A percentile compares a stretch with the other conserved stretches of the same genome.
These are phyloP conservation scores for Acrocalymma vagum DNA, from an alignment of 2,329 filamentous ascomycete genomes.

Conservation along the genomic window DNA sequence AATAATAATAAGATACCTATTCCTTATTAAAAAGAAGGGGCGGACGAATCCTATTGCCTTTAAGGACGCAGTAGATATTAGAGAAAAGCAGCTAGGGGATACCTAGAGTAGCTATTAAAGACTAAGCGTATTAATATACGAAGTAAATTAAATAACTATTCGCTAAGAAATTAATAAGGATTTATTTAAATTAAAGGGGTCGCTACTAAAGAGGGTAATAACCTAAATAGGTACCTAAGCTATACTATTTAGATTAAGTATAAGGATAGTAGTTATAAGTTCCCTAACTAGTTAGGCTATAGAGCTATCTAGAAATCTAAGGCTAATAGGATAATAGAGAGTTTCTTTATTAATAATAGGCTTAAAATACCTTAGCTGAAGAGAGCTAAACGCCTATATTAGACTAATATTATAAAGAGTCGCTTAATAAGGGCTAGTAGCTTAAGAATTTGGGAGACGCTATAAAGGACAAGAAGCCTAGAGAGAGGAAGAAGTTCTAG, in stretches of 20 bases:
- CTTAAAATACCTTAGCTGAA: slow-evolving; percentile 13
- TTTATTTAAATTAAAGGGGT: slow-evolving; percentile 13
- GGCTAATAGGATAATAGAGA: slow-evolving; percentile 11
- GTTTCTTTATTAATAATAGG: slow-evolving; percentile 12
- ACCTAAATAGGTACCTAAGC: slow-evolving; percentile 8
- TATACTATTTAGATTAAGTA: slow-evolving; percentile 10
- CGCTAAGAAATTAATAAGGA: slow-evolving; percentile 7
- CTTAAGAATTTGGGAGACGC: slow-evolving; percentile 7
- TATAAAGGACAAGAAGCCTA: slow-evolving; percentile 8
- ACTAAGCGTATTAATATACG: slow-evolving; percentile 10
- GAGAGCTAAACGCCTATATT: slow-evolving; percentile 7
- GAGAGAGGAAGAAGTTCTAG: slow-evolving; percentile 11
- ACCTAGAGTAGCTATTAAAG: slow-evolving; percentile 9
- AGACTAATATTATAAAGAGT: slow-evolving; percentile 7
- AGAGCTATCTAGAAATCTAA: slow-evolving; percentile 13
- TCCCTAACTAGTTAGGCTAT: slow-evolving; percentile 7
- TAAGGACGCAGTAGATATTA: slow-evolving; percentile 7
- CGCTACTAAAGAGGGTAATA: slow-evolving; percentile 9
- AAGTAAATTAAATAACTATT: slow-evolving; percentile 11
- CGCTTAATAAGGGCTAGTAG: slow-evolving; percentile 8
- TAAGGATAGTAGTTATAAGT: slow-evolving; percentile 12
- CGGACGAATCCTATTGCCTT: slow-evolving; percentile 11
- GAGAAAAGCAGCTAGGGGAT: slow-evolving; percentile 11
- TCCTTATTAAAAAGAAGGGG: slow-evolving; percentile 11
- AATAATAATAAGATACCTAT: slow-evolving; percentile 10